These are phyloP conservation scores for Pseudocercospora fijiensis DNA, from an alignment of 2,329 filamentous ascomycete genomes.

Conservation along the genomic window DNA sequence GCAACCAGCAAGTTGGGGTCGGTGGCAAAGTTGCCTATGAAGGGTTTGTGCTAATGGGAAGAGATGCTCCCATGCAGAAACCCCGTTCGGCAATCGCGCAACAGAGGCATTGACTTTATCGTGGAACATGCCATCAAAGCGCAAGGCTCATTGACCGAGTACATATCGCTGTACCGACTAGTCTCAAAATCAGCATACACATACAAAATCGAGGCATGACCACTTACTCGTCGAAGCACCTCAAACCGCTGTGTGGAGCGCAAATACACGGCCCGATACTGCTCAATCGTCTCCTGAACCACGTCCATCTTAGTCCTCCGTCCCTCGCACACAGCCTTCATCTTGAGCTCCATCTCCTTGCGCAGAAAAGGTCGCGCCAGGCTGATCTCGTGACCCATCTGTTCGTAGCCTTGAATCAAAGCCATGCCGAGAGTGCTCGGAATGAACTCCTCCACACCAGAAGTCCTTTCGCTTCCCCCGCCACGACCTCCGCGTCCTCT, in stretches of 20 bases:
- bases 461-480: constrained; percentile 48
- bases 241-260: constrained; percentile 76
- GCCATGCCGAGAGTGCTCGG: constrained; percentile 89
- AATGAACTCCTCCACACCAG: constrained; percentile 77
- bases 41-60: too few relatives aligned
- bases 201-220: constrained; percentile 26
- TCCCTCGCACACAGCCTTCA: constrained; percentile 95
- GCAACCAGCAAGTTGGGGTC: too few relatives aligned
- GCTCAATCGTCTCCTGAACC: constrained; percentile 76
- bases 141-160: constrained; percentile 1
- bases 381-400: constrained; percentile 88
- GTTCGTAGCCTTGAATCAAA: constrained; percentile 89
- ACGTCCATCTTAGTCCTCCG: constrained; percentile 71
- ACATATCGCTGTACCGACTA: constrained; percentile 21
- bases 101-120: too few relatives aligned
- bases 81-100: too few relatives aligned
- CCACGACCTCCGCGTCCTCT: constrained; percentile 45
- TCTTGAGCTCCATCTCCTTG: constrained; percentile 96
- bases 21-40: too few relatives aligned
- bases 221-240: constrained; percentile 54
- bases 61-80: too few relatives aligned
- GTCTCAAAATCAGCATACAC: background rate
- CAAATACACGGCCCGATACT: constrained; percentile 83
- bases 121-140: background rate
- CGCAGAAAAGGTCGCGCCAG: constrained; percentile 92